Percentiles rank a stretch among this genome's conserved stretches.
Conservation (phyloP, 805 yeast species). For the Candida orba region DNA sequence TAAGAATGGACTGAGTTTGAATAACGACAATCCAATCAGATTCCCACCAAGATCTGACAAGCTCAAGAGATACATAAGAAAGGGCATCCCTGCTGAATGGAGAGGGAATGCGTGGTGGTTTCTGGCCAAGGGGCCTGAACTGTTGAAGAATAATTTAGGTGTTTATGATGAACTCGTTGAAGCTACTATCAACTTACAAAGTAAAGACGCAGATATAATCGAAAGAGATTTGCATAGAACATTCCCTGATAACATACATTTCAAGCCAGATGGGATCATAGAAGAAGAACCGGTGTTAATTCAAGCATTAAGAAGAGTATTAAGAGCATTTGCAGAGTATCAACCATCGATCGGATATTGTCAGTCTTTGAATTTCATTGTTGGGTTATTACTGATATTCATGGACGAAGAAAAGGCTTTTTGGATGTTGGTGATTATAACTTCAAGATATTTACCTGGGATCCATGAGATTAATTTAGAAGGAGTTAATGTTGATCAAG, state of each 20-base stretch:
- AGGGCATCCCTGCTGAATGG: constrained; percentile 97
- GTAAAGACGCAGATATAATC: constrained; percentile 81
- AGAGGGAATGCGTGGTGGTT: constrained; percentile 96
- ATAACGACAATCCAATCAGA: constrained; percentile 47
- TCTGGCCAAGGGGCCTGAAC: constrained; percentile 81
- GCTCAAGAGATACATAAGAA: constrained; percentile 72
- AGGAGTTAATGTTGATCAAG: constrained; percentile 94
- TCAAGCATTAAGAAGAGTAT: constrained; percentile 67
- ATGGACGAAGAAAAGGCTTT: constrained; percentile 87
- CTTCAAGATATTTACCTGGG: constrained; percentile 81
- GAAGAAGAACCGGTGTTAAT: constrained; percentile 56
- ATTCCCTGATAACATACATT: constrained; percentile 87
- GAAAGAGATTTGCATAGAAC: constrained; percentile 92
- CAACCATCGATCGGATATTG: constrained; percentile 93
- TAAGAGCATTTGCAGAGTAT: constrained; percentile 76
- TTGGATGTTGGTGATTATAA: constrained; percentile 92
- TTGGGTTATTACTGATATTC: constrained; percentile 77
- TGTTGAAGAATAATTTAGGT: constrained; percentile 60
- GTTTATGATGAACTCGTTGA: constrained; percentile 63
- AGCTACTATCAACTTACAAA: constrained; percentile 46
- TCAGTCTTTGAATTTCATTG: constrained; percentile 88
- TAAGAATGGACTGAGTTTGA: constrained; percentile 53
- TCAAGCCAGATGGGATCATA: constrained; percentile 36
- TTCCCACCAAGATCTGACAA: constrained; percentile 78
- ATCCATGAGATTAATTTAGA: constrained; percentile 85